Evolutionary conservation across 306 rosid genomes (phyloP), one percentile per base, ranked within the genome.

Genomic region (Lathyrus aphaca): DNA sequence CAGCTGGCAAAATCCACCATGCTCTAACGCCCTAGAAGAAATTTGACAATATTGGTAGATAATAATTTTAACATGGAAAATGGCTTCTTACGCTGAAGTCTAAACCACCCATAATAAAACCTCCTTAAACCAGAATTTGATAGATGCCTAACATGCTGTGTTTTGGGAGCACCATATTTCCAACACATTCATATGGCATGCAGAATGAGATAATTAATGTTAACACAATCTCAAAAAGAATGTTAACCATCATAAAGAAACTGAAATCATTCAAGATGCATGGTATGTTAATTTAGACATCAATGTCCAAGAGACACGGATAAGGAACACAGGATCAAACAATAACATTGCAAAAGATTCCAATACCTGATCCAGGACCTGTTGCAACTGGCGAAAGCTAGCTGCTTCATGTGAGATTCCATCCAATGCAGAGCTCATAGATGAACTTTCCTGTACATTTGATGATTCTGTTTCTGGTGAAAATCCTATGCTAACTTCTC

Each of bases 301-400:
- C 60, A 63, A 23, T 59, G 70, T 25, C 35, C 67, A 75, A 71
- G 74, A 46, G 73, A 55, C 51, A 49, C 2, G 5, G 12, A 13
- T 13, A 37, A 66, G 37, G 6, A 59, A 62, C 17, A 42, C 63
- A 69, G 35, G 29, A 69, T 50, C 16, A 37, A 74, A 51, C 17
- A 21, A 42, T 7, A 23, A 65, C 16, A 66, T 55, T 27, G 12
- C 42, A 64, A 17, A 55, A 55, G 21, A 61, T 51, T 71, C 58
- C 69, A 61, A 17, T 86, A 91, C 97, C 97, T 91, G 89, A 45
- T 83, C 92, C 81, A 80, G 79, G 63, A 85, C 84, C 65, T 78
- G 85, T 74, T 88, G 97, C 74, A 91, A 87, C 77, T 84, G 92
- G 78, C 78, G 72, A 81, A 91, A 91, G 82, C 81, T 78, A 76